Conservation (phyloP, 2,329 filamentous ascomycete genomes). For the Fusarium lyarnte region DNA sequence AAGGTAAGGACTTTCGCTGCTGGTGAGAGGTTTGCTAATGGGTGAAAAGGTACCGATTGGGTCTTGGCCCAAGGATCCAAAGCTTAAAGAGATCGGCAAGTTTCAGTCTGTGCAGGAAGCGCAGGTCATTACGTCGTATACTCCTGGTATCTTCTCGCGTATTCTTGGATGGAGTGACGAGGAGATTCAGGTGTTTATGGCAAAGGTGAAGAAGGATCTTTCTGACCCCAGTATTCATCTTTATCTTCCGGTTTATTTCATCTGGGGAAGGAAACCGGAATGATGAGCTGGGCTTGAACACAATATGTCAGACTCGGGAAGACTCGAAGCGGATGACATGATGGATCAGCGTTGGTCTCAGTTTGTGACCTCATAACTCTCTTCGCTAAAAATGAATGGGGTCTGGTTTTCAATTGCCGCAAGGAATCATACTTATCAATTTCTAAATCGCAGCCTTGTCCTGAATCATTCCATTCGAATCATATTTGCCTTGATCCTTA, state of each 20-base stretch:
- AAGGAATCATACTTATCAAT: too few relatives aligned
- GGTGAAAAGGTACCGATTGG: constrained; percentile 6
- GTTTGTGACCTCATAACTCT: too few relatives aligned
- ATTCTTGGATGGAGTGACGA: constrained; percentile 33
- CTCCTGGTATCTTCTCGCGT: constrained; percentile 29
- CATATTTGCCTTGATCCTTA: not conserved
- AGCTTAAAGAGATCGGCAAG: constrained; percentile 28
- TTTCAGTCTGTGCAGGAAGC: constrained; percentile 25
- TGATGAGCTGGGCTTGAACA: not conserved
- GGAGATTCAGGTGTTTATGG: constrained; percentile 35
- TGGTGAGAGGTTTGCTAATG: accelerated
- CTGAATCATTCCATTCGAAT: accelerated
- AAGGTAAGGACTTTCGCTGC: not conserved
- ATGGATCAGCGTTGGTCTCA: too few relatives aligned
- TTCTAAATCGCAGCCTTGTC: accelerated
- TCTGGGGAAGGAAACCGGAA: constrained; percentile 33
- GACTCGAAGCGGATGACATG: accelerated
- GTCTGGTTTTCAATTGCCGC: too few relatives aligned
- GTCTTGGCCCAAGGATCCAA: constrained; percentile 13
- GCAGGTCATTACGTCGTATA: constrained; percentile 33
- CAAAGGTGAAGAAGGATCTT: constrained; percentile 34
- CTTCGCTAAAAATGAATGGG: too few relatives aligned
- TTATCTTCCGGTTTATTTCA: constrained; percentile 32
- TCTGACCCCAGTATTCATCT: constrained; percentile 28
- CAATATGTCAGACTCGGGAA: accelerated